phyloP scores from a whole-genome alignment of 805 yeast genomes.

The Yarrowia bubula region DNA sequence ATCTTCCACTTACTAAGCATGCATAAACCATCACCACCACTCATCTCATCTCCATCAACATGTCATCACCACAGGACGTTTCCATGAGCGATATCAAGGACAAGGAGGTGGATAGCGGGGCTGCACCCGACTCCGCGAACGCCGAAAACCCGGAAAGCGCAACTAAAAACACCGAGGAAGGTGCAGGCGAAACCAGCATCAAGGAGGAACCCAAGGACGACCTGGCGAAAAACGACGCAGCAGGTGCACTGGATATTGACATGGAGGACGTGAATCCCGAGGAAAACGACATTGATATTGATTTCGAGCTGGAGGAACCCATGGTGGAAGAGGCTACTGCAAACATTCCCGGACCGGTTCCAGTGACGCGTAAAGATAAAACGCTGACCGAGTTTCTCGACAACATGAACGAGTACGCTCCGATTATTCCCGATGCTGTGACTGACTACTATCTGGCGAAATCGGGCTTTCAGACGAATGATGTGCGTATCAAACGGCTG shows the following conservation, averaged over 20 bases:
- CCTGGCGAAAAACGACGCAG: background rate
- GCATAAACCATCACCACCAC: background rate
- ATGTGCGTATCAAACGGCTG: slow-evolving; percentile 73
- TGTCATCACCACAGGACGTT: slow-evolving; percentile 25
- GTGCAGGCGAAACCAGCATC: background rate
- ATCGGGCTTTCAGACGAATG: slow-evolving; percentile 80
- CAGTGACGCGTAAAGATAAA: slow-evolving; percentile 35
- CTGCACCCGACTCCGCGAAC: too few species aligned
- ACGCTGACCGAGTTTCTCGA: slow-evolving; percentile 72
- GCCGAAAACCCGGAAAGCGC: too few species aligned
- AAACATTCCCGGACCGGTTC: slow-evolving; percentile 33
- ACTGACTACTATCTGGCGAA: slow-evolving; percentile 86
- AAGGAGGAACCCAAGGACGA: background rate
- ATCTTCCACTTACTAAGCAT: background rate
- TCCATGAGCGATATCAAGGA: slow-evolving; percentile 19
- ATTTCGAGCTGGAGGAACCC: slow-evolving; percentile 28
- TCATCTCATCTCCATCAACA: background rate
- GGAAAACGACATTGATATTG: slow-evolving; percentile 29
- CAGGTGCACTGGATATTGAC: slow-evolving; percentile 4
- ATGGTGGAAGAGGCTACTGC: slow-evolving; percentile 29
- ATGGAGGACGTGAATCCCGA: slow-evolving; percentile 27
- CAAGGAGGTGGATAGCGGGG: background rate
- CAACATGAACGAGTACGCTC: slow-evolving; percentile 91
- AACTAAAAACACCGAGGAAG: background rate
- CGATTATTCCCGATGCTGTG: slow-evolving; percentile 94